Percentiles rank a stretch among this genome's conserved stretches.
Evolutionary conservation across 2,329 filamentous ascomycete genomes (phyloP).

Genomic region (Fusarium sp.): DNA sequence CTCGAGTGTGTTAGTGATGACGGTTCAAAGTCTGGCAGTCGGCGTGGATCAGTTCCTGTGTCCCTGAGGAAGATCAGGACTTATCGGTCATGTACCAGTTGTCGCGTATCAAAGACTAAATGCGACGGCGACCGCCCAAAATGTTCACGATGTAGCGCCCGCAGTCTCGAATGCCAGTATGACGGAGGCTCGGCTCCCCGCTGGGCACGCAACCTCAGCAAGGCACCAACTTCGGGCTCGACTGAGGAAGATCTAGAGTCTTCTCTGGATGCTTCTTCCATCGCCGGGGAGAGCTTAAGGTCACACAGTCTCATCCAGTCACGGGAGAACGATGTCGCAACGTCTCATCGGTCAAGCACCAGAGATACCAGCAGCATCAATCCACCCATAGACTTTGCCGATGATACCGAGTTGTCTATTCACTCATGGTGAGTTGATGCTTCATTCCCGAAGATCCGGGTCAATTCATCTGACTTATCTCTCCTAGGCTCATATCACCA

Average conservation of each 20-base stretch:
- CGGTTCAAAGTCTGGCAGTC: slow-evolving; percentile 40
- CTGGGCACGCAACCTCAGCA: slow-evolving; percentile 49
- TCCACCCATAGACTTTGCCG: slow-evolving; percentile 38
- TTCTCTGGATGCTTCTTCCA: slow-evolving; percentile 31
- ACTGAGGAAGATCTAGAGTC: slow-evolving; percentile 34
- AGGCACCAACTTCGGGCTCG: slow-evolving; percentile 35
- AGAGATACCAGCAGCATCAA: slow-evolving; percentile 32
- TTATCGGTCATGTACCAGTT: slow-evolving; percentile 52
- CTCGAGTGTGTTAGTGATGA: slow-evolving; percentile 52
- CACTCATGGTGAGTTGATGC: slow-evolving; percentile 34
- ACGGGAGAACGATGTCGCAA: slow-evolving; percentile 33
- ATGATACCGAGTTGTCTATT: slow-evolving; percentile 41
- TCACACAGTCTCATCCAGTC: slow-evolving; percentile 41
- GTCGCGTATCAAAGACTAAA: slow-evolving; percentile 54
- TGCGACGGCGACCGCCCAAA: slow-evolving; percentile 53
- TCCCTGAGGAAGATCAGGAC: slow-evolving; percentile 52
- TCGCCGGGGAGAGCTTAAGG: slow-evolving; percentile 26
- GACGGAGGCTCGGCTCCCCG: slow-evolving; percentile 50
- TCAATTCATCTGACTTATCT: slow-evolving; percentile 1
- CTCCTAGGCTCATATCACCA: slow-evolving; percentile 46
- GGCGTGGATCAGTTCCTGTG: slow-evolving; percentile 38
- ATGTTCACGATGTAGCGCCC: slow-evolving; percentile 49
- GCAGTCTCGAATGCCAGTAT: slow-evolving; percentile 50
- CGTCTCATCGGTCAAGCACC: slow-evolving; percentile 33
- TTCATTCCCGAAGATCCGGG: background rate